Conservation (phyloP, 78 protist species). For the Dictyostelium capitatum region DNA sequence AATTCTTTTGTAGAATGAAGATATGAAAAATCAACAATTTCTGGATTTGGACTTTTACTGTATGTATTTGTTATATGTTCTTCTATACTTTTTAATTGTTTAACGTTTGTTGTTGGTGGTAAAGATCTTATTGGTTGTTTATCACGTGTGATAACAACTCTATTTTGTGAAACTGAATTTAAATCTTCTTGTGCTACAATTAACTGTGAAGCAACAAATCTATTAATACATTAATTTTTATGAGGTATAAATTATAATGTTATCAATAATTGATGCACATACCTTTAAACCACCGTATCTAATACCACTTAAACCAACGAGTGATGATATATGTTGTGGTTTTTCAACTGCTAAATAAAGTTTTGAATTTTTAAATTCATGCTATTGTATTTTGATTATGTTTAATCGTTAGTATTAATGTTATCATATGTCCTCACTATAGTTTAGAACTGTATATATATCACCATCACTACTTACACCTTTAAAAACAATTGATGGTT, state of each 20-base stretch:
- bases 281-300: constrained; percentile 64
- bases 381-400: neutral
- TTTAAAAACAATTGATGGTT: constrained; percentile 32
- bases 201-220: neutral
- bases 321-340: constrained; percentile 21
- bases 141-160: neutral
- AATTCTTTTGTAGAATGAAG: neutral
- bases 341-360: constrained; percentile 18
- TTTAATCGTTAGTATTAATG: neutral
- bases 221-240: neutral
- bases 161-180: constrained; percentile 7
- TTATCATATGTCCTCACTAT: neutral
- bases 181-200: constrained; percentile 27
- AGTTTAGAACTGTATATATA: no score
- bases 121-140: neutral
- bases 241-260: no score
- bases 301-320: neutral
- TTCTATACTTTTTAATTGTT: constrained; percentile 9
- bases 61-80: constrained; percentile 12
- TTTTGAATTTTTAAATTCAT: constrained; percentile 26
- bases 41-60: neutral
- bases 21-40: constrained; percentile 49
- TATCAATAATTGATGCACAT: neutral
- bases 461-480: constrained; percentile 33
- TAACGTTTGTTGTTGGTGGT: neutral